These are phyloP conservation scores for Termitomyces eurrhizus DNA, from an alignment of 768 basidiomycete genomes.

Conservation along the genomic window DNA sequence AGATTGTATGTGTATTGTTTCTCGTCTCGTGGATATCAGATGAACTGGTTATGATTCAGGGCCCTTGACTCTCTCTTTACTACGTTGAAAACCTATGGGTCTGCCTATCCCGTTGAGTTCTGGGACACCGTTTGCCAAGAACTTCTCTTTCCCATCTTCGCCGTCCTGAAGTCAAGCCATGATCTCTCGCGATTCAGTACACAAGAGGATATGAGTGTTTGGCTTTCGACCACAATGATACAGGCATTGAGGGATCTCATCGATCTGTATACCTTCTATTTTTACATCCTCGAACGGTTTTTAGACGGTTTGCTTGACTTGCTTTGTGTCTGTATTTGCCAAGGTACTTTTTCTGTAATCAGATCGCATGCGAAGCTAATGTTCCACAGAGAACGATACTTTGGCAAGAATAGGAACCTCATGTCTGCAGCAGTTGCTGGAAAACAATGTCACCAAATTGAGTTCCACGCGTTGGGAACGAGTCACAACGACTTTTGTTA, in stretches of 20 bases:
- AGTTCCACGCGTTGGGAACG: constrained; percentile 85
- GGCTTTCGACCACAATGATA: constrained; percentile 99
- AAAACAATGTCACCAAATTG: constrained; percentile 87
- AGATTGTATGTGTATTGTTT: constrained; percentile 66
- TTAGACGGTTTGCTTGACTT: constrained; percentile 93
- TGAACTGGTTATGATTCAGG: constrained; percentile 36
- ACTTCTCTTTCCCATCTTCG: constrained; percentile 96
- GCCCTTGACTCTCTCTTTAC: constrained; percentile 96
- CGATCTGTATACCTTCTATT: constrained; percentile 94
- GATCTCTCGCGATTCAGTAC: constrained; percentile 91
- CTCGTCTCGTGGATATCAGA: constrained; percentile 1
- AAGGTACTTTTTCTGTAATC: constrained; percentile 55
- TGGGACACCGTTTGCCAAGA: constrained; percentile 99
- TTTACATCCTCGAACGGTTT: constrained; percentile 84
- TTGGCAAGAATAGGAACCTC: constrained; percentile 96
- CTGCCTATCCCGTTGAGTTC: constrained; percentile 83
- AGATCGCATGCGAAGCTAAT: constrained; percentile 7
- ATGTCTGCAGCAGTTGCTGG: constrained; percentile 92
- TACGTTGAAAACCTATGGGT: constrained; percentile 87
- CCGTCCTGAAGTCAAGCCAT: constrained; percentile 89
- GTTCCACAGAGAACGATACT: constrained; percentile 88
- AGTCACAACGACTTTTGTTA: constrained; percentile 88
- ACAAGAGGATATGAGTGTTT: constrained; percentile 99
- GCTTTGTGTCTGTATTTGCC: constrained; percentile 94
- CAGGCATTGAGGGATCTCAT: constrained; percentile 94